Evolutionary conservation across 345 rosid species (phyloP), one percentile per base, ranked within the genome.

Genomic region (Linum trigynum): DNA sequence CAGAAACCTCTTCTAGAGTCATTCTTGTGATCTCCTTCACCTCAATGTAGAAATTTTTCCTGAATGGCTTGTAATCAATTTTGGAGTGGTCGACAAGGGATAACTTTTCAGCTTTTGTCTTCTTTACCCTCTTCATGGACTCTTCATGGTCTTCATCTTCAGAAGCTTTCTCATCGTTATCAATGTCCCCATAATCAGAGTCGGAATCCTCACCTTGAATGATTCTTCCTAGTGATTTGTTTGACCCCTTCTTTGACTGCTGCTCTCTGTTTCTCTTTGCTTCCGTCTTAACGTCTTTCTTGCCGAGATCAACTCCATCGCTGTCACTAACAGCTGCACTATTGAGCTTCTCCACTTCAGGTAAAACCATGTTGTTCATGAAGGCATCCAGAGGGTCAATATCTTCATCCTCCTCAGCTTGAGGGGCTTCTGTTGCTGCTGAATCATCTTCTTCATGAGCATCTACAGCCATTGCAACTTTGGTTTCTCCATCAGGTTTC

Each of bases 111-210:
- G 75, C 96, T 82, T 94, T 94, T 39, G 97, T 90, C 85, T 90
- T 94, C 86, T 94, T 94, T 67, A 94, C 99, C 78, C 99, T 84
- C 83, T 94, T 94, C 81, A 94, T 94, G 75, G 90, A 94, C 80
- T 94, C 96, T 23, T 88, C 90, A 74, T 94, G 95, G 45, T 94
- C 90, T 81, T 94, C 99, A 48, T 94, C 96, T 77, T 85, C 84
- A 65, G 78, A 66, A 48, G 82, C 67, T 70, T 78, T 84, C 59
- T 86, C 97, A 8, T 77, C 89, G 73, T 81, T 74, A 61, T 85
- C 89, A 45, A 72, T 66, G 65, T 85, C 95, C 63, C 74, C 86
- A 71, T 84, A 78, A 71, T 94, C 97, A 41, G 95, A 84, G 74
- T 82, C 96, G 5, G 97, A 90, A 78, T 83, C 89, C 72, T 94